A percentile compares a stretch with the other conserved stretches of the same genome.
Conservation (phyloP, 176 grass and related monocot genomes). For the Avena atlantica region DNA sequence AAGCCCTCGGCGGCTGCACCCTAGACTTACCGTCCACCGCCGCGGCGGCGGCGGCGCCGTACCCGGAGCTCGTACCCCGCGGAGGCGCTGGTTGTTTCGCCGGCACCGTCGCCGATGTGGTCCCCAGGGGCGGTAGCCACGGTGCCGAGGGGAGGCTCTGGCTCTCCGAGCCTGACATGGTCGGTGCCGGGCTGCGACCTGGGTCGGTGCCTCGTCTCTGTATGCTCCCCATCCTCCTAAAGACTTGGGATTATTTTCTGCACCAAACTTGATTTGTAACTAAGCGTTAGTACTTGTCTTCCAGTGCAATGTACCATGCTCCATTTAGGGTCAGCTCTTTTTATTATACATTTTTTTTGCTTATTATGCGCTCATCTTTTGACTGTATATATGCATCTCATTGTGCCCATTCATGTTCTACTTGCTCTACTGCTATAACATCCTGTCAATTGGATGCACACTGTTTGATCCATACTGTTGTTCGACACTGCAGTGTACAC, state of each 20-base stretch:
- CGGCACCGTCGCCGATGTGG: slow-evolving; percentile 48
- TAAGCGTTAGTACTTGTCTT: not conserved
- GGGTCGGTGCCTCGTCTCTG: slow-evolving; percentile 75
- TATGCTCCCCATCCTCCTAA: slow-evolving; percentile 40
- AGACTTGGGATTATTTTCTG: slow-evolving; percentile 7
- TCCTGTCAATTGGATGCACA: not conserved
- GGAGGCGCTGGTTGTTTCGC: slow-evolving; percentile 49
- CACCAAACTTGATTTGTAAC: not conserved
- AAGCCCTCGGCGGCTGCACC: not conserved
- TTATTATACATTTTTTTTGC: not conserved
- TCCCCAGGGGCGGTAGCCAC: slow-evolving; percentile 31
- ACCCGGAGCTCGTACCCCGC: slow-evolving; percentile 56
- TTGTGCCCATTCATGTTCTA: not conserved
- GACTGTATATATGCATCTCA: not conserved
- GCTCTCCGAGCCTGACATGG: slow-evolving; percentile 71
- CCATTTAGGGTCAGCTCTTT: not conserved
- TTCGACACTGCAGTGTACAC: not conserved
- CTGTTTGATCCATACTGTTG: not conserved
- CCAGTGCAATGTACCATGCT: not conserved
- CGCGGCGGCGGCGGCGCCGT: slow-evolving; percentile 26
- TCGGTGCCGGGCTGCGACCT: slow-evolving; percentile 56
- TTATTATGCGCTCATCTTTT: slow-evolving; percentile 3
- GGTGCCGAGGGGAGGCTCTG: slow-evolving; percentile 55
- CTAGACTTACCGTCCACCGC: slow-evolving; percentile 36
- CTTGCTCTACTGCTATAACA: not conserved